These are phyloP conservation scores for Chaetomium globosum DNA, from an alignment of 2,329 filamentous ascomycete genomes.

Conservation along the genomic window DNA sequence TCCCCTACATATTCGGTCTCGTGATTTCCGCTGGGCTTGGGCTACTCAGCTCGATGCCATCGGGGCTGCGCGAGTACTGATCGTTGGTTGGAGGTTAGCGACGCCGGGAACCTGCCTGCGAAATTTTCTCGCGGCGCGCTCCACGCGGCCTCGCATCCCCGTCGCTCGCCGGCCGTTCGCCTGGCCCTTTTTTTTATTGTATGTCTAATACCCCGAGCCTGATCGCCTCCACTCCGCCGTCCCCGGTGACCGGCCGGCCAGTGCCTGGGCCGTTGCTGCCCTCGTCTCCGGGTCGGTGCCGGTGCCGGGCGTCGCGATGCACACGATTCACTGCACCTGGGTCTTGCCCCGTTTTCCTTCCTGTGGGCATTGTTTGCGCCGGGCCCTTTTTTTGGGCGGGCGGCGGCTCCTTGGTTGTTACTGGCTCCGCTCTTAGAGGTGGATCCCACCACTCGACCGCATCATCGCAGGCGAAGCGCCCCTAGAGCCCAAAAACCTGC, in stretches of 20 bases:
- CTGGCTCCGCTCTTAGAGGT: constrained; percentile 29
- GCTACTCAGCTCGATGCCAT: constrained; percentile 36
- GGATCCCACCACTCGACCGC: constrained; percentile 28
- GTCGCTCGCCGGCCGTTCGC: constrained; percentile 19
- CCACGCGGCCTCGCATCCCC: constrained; percentile 29
- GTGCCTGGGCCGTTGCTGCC: constrained; percentile 26
- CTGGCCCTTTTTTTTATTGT: constrained; percentile 18
- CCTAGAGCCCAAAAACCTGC: constrained; percentile 35
- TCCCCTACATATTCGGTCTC: constrained; percentile 36
- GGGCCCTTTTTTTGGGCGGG: constrained; percentile 5
- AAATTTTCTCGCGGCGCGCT: constrained; percentile 37
- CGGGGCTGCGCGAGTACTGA: constrained; percentile 35
- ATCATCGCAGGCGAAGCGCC: constrained; percentile 27
- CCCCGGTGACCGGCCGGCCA: constrained; percentile 28
- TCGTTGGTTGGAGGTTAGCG: constrained; percentile 34
- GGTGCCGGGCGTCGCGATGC: constrained; percentile 22
- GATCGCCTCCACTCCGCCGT: constrained; percentile 35
- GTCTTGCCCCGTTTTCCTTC: constrained; percentile 18
- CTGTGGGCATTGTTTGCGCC: constrained; percentile 15
- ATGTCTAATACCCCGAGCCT: constrained; percentile 27
- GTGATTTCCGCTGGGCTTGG: constrained; percentile 38
- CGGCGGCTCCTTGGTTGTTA: constrained; percentile 17
- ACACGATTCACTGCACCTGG: neutral
- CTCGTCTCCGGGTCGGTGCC: constrained; percentile 28
- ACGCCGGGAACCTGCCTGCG: constrained; percentile 33